These are phyloP conservation scores for Cinchona pubescens DNA, from an alignment of 257 asterid genomes.

Conservation along the genomic window DNA sequence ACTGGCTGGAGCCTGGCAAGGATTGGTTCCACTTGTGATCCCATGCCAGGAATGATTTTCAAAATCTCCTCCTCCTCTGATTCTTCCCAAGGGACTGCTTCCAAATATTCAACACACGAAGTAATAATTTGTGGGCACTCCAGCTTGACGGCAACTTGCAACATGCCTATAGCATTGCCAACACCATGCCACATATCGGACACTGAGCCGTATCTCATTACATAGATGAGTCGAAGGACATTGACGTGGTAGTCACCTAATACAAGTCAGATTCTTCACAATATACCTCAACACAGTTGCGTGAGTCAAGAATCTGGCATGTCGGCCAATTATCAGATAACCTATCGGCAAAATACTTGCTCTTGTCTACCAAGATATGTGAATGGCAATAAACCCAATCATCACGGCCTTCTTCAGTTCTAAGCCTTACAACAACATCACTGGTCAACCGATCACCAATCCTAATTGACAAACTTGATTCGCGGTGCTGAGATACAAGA, in stretches of 20 bases:
- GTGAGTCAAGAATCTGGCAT: constrained; percentile 81
- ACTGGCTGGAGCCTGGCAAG: constrained; percentile 89
- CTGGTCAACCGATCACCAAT: constrained; percentile 77
- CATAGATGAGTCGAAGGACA: constrained; percentile 62
- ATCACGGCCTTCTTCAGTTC: constrained; percentile 79
- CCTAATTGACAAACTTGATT: constrained; percentile 35
- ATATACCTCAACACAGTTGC: constrained; percentile 78
- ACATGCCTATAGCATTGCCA: constrained; percentile 64
- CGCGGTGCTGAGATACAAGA: constrained; percentile 38
- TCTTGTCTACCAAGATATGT: constrained; percentile 41
- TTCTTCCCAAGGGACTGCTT: constrained; percentile 97
- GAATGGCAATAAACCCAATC: constrained; percentile 86
- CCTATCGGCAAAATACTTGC: constrained; percentile 77
- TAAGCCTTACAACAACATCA: constrained; percentile 78
- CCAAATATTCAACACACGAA: constrained; percentile 68
- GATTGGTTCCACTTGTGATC: constrained; percentile 51
- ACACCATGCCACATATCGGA: constrained; percentile 53
- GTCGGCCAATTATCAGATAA: constrained; percentile 81
- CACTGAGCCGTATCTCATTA: constrained; percentile 30
- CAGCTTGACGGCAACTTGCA: constrained; percentile 59
- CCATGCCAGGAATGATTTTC: constrained; percentile 65
- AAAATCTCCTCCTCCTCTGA: constrained; percentile 88
- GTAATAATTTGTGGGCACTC: constrained; percentile 70
- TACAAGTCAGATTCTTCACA: constrained; percentile 71
- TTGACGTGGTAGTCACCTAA: constrained; percentile 59